Percentiles rank a stretch among this genome's conserved stretches.
These are phyloP conservation scores for Fusarium compactum DNA, from an alignment of 2,329 filamentous ascomycete species.

Conservation along the genomic window DNA sequence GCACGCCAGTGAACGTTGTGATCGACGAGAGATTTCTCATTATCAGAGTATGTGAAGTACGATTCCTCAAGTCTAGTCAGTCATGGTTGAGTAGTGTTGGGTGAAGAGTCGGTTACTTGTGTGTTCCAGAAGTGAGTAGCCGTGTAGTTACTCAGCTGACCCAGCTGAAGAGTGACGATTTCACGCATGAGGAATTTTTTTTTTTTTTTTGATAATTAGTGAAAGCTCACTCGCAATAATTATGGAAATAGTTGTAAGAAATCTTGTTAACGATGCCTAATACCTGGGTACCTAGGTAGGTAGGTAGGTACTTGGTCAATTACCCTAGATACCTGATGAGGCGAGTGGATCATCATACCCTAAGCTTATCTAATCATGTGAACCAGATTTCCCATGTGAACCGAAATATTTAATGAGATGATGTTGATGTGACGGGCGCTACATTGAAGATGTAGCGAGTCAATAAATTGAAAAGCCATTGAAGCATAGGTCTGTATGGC, in stretches of 20 bases:
- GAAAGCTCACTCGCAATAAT: not conserved
- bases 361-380: conserved; percentile 40
- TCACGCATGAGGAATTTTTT: conserved; percentile 89
- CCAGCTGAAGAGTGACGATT: conserved; percentile 92
- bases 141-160: conserved; percentile 91
- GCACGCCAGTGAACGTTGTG: conserved; percentile 85
- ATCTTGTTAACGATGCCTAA: not conserved
- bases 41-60: conserved; percentile 87
- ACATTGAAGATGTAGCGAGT: not conserved
- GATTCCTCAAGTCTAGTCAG: conserved; percentile 75
- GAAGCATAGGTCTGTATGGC: not conserved
- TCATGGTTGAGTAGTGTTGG: not conserved
- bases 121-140: conserved; percentile 98
- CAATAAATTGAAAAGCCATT: not conserved
- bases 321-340: conserved; percentile 28
- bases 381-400: not conserved
- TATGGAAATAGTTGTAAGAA: too few relatives aligned
- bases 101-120: conserved; percentile 67
- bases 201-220: not conserved
- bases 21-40: conserved; percentile 52
- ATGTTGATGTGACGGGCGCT: not conserved
- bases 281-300: too few relatives aligned
- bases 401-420: not conserved
- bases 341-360: conserved; percentile 3
- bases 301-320: not conserved